Evolutionary conservation across 2,329 filamentous ascomycete genomes (phyloP), one percentile per base, ranked within the genome.

Genomic region (Raffaelea arxii): DNA sequence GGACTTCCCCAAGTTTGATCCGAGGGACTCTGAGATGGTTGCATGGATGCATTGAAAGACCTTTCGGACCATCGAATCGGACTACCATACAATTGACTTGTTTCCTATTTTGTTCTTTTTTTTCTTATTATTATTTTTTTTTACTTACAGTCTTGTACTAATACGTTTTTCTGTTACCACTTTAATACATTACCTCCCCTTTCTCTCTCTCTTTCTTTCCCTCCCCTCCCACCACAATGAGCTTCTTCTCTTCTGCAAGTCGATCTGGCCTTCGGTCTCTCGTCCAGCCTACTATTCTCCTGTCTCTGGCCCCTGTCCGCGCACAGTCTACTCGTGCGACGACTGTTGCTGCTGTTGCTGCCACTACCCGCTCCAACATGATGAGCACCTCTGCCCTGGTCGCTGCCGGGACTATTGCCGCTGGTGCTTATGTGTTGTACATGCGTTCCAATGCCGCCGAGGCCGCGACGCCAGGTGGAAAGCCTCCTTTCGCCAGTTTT

Each of bases 401-500:
- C 4, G 51, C 51, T 18, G 47, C 49, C 5, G 51, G 47, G 19
- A 48, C 49, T 23, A 46, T 51, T 10, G 53, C 51, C 24, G 49
- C 44, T 22, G 51, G 53, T 47, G 46, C 49, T 14, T 54, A 54
- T 25, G 43, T 41, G 5, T 6, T 51, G 1, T 50, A 54, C 32
- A 38, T 41, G 5, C 48, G 51, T n/a, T 11, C 38, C 9, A 24
- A 40, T 27, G 2, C 41, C 1, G 48, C 49, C 1, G 47, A 52
- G 41, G 53, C 53, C 9, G 50, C 53, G 43, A 46, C 44, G 3
- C 19, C 25, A 3, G 49, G 38, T n/a, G 47, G 45, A 14, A 49
- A 48, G 39, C 50, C 51, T 4, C 38, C 49, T 1, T 57, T 57
- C 30, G 22, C 46, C 25, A 40, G 54, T 49, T 57, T 62, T 35